Evolutionary conservation across 805 yeast genomes (phyloP), one percentile per base, ranked within the genome.

Genomic region (Yueomyces sp.): DNA sequence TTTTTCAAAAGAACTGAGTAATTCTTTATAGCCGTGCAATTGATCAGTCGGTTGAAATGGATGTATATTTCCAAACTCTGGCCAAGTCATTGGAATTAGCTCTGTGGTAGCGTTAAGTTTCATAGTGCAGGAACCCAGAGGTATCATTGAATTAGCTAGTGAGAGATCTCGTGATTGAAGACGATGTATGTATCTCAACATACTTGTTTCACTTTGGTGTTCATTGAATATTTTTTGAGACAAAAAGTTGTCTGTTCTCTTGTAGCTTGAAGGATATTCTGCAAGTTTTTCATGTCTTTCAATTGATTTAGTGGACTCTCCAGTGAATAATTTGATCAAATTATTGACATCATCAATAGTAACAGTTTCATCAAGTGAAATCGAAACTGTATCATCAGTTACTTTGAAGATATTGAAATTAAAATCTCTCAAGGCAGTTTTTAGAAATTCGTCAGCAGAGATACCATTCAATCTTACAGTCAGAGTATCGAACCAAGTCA

Each of bases 101-200:
- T 86, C 90, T 6, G 87, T 94, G 2, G 97, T 90, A 43, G 95
- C 82, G 60, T 92, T 92, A 57, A 92, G 73, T 64, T 92, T 92
- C 98, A 92, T 92, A 26, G 98, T 92, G 70, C 98, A 92, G 5
- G 96, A 85, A 28, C 98, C 98, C 49, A 92, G 73, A 27, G 98
- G 94, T 49, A 92, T 92, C 98, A 92, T 92, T 4, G 96, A 84
- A 57, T 87, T 83, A 8, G 97, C 96, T 46, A 92, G 71, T 0
- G 97, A 90, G 47, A 92, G 69, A 67, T 92, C 98, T 65, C 84
- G 86, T 47, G 76, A 64, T 66, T 92, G 97, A 43, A 92, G 69
- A 47, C 74, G 73, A 58, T 86, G 92, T 54, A 92, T 67, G 66
- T 92, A 92, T 60, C 98, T 77, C 52, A 92, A 72, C 83, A 92